Conservation (phyloP, 2,329 filamentous ascomycete species). For the Diaporthe amygdali region DNA sequence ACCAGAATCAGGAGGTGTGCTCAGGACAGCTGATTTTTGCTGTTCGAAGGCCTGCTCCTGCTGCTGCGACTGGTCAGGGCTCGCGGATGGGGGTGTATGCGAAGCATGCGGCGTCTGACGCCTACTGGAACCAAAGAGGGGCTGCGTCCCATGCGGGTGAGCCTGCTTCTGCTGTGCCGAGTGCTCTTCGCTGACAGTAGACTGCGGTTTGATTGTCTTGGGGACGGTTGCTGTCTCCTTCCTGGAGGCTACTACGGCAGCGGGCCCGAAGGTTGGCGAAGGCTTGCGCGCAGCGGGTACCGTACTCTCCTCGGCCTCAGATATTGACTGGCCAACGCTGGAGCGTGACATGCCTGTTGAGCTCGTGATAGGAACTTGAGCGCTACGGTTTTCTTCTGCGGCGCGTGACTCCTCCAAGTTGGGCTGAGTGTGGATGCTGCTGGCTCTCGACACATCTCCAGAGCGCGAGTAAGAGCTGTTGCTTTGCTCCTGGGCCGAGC, state of each 20-base stretch:
- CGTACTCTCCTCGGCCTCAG: conserved; percentile 48
- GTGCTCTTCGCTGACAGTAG: not conserved
- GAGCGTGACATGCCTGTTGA: conserved; percentile 25
- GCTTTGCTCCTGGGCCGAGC: conserved; percentile 51
- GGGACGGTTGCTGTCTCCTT: not conserved
- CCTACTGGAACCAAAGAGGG: conserved; percentile 31
- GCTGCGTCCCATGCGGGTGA: conserved; percentile 15
- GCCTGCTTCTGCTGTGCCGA: not conserved
- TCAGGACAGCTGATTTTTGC: conserved; percentile 43
- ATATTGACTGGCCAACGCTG: conserved; percentile 42
- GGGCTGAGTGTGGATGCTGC: conserved; percentile 45
- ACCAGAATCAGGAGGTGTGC: conserved; percentile 35
- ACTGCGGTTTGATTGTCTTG: not conserved
- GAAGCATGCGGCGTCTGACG: conserved; percentile 27
- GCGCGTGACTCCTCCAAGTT: conserved; percentile 45
- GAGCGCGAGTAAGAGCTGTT: conserved; percentile 41
- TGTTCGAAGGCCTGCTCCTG: conserved; percentile 24
- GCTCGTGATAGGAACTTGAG: conserved; percentile 4
- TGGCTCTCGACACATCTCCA: conserved; percentile 45
- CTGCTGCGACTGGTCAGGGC: conserved; percentile 11
- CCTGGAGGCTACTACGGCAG: not conserved
- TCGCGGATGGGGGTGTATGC: conserved; percentile 30
- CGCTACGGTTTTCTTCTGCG: conserved; percentile 26
- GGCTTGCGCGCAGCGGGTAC: conserved; percentile 20
- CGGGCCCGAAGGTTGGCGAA: not conserved